phyloP scores from a whole-genome alignment of 1,284 basidiomycete genomes.

The Apiotrichum akiyoshidainum region DNA sequence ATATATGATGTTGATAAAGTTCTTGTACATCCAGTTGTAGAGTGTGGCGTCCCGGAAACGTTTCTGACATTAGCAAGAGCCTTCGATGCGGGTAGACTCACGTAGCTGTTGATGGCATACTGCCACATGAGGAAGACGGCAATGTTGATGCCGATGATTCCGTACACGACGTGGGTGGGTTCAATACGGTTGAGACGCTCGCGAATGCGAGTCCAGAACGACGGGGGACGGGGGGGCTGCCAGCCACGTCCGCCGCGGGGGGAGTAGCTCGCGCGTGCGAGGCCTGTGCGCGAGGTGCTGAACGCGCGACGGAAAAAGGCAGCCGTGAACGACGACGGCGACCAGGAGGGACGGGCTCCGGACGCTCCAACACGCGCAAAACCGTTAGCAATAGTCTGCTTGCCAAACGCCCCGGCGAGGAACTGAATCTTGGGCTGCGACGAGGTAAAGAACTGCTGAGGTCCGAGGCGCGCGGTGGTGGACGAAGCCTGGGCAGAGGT shows the following conservation, averaged over 20 bases:
- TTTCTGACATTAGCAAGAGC: conserved; percentile 22
- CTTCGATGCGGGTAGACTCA: conserved; percentile 15
- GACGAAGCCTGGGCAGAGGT: background rate
- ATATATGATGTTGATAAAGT: conserved; percentile 61
- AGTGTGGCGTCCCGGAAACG: conserved; percentile 56
- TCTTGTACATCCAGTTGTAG: conserved; percentile 61
- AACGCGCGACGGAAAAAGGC: conserved; percentile 9
- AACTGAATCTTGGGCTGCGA: conserved; percentile 8
- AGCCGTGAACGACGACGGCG: conserved; percentile 1
- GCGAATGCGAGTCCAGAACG: background rate
- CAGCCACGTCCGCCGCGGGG: background rate
- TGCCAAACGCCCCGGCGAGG: background rate
- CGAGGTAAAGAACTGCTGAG: conserved; percentile 11
- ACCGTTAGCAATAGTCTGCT: background rate
- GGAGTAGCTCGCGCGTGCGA: background rate
- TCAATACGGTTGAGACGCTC: conserved; percentile 4
- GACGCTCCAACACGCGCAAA: background rate
- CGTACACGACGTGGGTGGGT: conserved; percentile 7
- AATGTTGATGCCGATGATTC: conserved; percentile 42
- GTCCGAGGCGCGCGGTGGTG: background rate
- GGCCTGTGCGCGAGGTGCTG: background rate
- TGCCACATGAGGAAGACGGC: conserved; percentile 48
- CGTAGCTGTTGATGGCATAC: conserved; percentile 41
- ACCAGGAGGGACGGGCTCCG: background rate
- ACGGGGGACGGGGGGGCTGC: background rate